A percentile compares a stretch with the other conserved stretches of the same genome.
Conservation (phyloP, 805 yeast species). For the Scheffersomyces lignosus region DNA sequence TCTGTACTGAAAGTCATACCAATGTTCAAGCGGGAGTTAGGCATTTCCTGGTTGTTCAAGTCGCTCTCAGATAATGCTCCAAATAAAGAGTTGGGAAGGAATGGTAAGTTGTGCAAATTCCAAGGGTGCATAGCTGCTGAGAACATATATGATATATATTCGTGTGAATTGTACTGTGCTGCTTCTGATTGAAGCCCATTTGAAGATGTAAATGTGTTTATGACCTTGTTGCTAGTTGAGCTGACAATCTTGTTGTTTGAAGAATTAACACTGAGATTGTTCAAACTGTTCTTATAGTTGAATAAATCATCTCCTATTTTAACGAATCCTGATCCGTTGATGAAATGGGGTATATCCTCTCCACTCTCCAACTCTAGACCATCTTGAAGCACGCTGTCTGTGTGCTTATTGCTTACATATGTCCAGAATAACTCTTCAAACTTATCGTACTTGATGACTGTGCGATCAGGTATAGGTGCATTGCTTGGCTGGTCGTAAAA, state of each 20-base stretch:
- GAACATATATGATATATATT: conserved; percentile 17
- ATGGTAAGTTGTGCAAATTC: conserved; percentile 58
- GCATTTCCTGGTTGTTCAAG: conserved; percentile 42
- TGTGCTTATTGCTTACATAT: conserved; percentile 29
- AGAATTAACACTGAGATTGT: conserved; percentile 17
- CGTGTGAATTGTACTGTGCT: conserved; percentile 18
- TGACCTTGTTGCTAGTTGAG: conserved; percentile 1
- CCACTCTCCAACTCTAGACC: conserved; percentile 32
- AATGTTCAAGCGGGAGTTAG: conserved; percentile 46
- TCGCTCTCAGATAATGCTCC: conserved; percentile 42
- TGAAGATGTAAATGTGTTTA: background rate
- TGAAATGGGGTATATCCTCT: conserved; percentile 22
- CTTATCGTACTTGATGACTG: conserved; percentile 12
- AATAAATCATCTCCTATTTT: conserved; percentile 28
- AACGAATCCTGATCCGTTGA: conserved; percentile 38
- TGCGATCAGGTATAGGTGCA: conserved; percentile 12
- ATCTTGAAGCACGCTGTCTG: conserved; percentile 14
- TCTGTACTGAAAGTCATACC: conserved; percentile 55
- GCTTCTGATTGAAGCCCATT: conserved; percentile 7
- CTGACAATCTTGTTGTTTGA: conserved; percentile 7
- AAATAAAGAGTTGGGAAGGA: conserved; percentile 49
- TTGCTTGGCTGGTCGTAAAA: conserved; percentile 7
- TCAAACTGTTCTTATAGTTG: conserved; percentile 23
- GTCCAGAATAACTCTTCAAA: conserved; percentile 48
- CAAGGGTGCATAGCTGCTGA: conserved; percentile 44